These are phyloP conservation scores for Microsporum audouinii DNA, from an alignment of 2,329 filamentous ascomycete genomes.

Conservation along the genomic window DNA sequence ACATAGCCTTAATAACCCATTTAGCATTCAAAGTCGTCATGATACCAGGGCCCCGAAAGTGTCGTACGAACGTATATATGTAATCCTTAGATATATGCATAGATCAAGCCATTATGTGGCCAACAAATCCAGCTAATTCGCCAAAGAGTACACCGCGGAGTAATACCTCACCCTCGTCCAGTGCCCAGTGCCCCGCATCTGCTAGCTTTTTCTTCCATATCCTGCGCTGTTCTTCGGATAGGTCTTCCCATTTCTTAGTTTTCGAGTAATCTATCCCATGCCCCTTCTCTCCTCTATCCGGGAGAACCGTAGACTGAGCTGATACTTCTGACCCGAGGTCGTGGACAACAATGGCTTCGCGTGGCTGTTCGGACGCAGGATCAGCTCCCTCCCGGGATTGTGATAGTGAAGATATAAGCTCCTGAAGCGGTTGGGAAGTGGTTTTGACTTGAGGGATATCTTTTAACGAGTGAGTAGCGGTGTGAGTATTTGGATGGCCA, in stretches of 20 bases:
- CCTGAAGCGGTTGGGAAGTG: constrained; percentile 17
- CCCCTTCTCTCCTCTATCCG: not conserved
- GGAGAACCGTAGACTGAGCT: not conserved
- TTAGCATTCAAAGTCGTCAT: not conserved
- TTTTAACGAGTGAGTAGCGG: constrained; percentile 9
- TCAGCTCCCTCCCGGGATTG: constrained; percentile 16
- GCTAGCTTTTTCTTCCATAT: constrained; percentile 59
- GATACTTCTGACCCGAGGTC: constrained; percentile 10
- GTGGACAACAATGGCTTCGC: constrained; percentile 8
- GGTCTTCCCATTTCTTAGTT: constrained; percentile 54
- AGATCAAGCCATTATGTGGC: constrained; percentile 1
- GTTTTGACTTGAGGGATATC: constrained; percentile 4
- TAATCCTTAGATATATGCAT: not conserved
- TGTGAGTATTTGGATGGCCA: constrained; percentile 14
- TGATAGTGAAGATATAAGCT: constrained; percentile 21
- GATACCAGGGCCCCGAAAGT: not conserved
- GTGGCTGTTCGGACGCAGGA: constrained; percentile 19
- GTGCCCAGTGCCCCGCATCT: constrained; percentile 64
- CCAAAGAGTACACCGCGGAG: constrained; percentile 69
- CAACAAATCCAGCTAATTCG: constrained; percentile 44
- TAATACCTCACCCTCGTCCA: constrained; percentile 60
- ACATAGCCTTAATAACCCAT: not conserved
- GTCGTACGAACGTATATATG: not conserved
- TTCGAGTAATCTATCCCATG: not conserved
- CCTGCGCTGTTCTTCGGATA: constrained; percentile 50